Conservation (phyloP, 129 eudicot species). For the Lactuca saligna region DNA sequence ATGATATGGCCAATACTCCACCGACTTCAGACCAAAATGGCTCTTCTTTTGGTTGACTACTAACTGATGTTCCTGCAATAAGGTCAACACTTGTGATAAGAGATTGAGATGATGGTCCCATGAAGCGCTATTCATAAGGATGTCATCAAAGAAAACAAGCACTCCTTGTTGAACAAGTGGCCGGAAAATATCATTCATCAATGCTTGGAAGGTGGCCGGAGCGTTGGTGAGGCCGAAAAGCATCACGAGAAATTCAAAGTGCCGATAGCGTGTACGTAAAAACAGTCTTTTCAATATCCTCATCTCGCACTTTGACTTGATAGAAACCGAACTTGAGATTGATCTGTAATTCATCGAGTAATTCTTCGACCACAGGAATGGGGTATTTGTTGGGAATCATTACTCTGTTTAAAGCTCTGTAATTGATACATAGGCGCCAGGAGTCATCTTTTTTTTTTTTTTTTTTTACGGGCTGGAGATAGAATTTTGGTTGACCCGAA, state of each 20-base stretch:
- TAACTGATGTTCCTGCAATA: background rate
- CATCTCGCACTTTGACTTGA: background rate
- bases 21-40: background rate
- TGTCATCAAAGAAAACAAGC: background rate
- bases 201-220: background rate
- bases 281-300: background rate
- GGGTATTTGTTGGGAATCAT: no score
- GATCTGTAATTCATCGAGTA: background rate
- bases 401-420: no score
- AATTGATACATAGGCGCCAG: no score
- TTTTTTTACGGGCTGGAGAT: no score
- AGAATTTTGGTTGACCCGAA: no score
- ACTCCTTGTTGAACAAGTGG: background rate
- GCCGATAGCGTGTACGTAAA: background rate
- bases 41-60: constrained; percentile 2
- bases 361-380: background rate
- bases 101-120: background rate
- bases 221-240: background rate
- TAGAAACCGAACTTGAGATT: background rate
- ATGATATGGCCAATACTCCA: background rate
- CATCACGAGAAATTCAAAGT: background rate
- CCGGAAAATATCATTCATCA: background rate
- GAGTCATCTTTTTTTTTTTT: no score
- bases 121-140: background rate
- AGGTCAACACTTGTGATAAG: background rate